These are phyloP conservation scores for Calonectria montana DNA, from an alignment of 2,329 filamentous ascomycete genomes.

Conservation along the genomic window DNA sequence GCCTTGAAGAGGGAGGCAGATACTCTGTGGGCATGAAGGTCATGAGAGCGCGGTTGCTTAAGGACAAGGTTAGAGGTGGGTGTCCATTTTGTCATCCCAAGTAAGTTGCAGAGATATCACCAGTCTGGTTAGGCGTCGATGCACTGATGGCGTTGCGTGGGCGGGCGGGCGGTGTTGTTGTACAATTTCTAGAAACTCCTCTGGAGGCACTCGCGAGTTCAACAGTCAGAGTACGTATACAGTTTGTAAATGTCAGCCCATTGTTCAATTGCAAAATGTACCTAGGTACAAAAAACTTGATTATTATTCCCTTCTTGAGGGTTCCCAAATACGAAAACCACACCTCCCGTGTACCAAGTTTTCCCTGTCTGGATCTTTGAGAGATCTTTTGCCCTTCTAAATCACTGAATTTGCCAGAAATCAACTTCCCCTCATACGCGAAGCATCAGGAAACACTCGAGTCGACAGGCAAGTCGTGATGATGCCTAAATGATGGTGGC, in stretches of 20 bases:
- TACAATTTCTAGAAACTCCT: background rate
- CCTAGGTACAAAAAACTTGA: constrained; percentile 39
- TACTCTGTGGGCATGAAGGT: constrained; percentile 87
- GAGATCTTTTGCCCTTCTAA: constrained; percentile 20
- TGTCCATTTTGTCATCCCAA: constrained; percentile 68
- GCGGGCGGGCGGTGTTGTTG: constrained; percentile 13
- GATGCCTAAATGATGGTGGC: constrained; percentile 41
- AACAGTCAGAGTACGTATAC: background rate
- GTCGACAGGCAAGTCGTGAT: background rate
- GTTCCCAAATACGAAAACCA: constrained; percentile 37
- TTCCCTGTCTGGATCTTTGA: constrained; percentile 24
- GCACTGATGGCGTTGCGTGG: constrained; percentile 28
- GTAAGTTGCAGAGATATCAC: constrained; percentile 25
- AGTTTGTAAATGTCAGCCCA: constrained; percentile 1
- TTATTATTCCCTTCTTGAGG: constrained; percentile 38
- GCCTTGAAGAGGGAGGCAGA: constrained; percentile 56
- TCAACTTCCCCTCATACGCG: constrained; percentile 3
- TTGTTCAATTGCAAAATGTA: constrained; percentile 37
- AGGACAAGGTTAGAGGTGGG: constrained; percentile 74
- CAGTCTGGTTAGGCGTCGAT: constrained; percentile 17
- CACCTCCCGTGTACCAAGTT: constrained; percentile 36
- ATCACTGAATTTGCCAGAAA: constrained; percentile 12
- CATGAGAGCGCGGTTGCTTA: constrained; percentile 82
- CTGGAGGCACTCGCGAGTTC: background rate
- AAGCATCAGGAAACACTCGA: background rate